These are phyloP conservation scores for Lactarius trivialis DNA, from an alignment of 768 basidiomycete genomes.

Conservation along the genomic window DNA sequence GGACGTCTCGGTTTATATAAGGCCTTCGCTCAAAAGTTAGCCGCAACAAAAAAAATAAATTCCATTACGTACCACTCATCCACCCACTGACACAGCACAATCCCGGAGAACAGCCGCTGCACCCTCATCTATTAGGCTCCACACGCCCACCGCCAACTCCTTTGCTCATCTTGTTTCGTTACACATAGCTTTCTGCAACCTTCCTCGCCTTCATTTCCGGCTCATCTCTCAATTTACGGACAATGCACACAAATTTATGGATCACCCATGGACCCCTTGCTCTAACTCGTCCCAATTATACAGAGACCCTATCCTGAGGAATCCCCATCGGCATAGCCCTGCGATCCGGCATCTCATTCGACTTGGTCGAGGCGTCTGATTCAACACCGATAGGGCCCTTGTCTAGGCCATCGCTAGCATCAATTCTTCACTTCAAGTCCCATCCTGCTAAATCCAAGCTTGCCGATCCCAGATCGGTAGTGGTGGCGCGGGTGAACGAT, in stretches of 20 bases:
- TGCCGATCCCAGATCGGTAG: slow-evolving; percentile 7
- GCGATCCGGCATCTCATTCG: slow-evolving; percentile 1
- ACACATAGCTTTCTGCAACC: not conserved
- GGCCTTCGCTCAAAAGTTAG: not conserved
- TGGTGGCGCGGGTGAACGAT: slow-evolving; percentile 4
- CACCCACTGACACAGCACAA: not conserved
- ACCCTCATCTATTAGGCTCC: no score
- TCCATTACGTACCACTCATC: not conserved
- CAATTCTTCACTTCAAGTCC: slow-evolving; percentile 1
- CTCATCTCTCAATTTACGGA: slow-evolving; percentile 5
- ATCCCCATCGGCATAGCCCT: not conserved
- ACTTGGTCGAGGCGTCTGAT: slow-evolving; percentile 13
- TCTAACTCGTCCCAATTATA: no score
- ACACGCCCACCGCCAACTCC: not conserved
- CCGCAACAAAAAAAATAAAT: not conserved
- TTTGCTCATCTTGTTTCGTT: not conserved
- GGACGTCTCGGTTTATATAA: not conserved
- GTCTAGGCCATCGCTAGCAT: slow-evolving; percentile 12
- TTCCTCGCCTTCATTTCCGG: not conserved
- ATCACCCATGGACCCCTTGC: no score
- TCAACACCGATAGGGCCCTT: slow-evolving; percentile 5
- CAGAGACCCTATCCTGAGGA: no score
- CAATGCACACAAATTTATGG: no score
- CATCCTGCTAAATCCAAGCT: slow-evolving; percentile 1
- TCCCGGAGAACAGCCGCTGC: no score